Evolutionary conservation across 140 eudicot genomes (phyloP).

Genomic region (Senecio squalidus): DNA sequence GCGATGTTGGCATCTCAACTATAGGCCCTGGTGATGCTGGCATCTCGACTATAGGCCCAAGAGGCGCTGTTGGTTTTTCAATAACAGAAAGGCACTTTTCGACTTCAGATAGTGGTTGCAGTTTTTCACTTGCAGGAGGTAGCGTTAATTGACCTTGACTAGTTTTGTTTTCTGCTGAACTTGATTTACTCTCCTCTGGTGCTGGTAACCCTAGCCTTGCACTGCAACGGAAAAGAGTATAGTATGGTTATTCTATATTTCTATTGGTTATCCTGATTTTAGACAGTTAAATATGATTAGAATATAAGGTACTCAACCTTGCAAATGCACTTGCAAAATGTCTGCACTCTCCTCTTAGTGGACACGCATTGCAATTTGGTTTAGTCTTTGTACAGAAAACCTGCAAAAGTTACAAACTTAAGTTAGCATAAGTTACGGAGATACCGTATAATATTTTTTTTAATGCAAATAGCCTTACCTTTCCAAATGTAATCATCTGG

Average conservation of each 20-base stretch:
- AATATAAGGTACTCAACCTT: constrained; percentile 39
- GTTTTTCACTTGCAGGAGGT: constrained; percentile 36
- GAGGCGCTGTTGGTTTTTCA: constrained; percentile 57
- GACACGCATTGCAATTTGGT: constrained; percentile 98
- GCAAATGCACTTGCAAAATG: constrained; percentile 99
- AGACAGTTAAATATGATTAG: too few species aligned
- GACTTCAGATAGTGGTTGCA: constrained; percentile 16
- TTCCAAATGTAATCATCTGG: constrained; percentile 98
- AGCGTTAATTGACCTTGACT: constrained; percentile 19
- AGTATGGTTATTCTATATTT: too few species aligned
- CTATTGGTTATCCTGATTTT: constrained; percentile 5
- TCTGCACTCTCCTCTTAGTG: constrained; percentile 94
- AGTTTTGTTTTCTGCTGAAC: constrained; percentile 29
- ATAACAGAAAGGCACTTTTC: constrained; percentile 48
- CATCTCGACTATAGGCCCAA: constrained; percentile 56
- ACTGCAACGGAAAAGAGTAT: too few species aligned
- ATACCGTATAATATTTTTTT: background rate
- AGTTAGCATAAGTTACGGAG: constrained; percentile 4
- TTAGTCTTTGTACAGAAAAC: constrained; percentile 93
- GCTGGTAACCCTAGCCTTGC: constrained; percentile 92
- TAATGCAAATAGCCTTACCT: constrained; percentile 41
- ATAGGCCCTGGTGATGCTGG: constrained; percentile 70
- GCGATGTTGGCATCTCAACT: constrained; percentile 62
- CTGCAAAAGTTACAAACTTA: constrained; percentile 34
- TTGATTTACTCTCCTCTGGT: constrained; percentile 61